Conservation (phyloP, 768 basidiomycete species). For the Termitomyces sp. region DNA sequence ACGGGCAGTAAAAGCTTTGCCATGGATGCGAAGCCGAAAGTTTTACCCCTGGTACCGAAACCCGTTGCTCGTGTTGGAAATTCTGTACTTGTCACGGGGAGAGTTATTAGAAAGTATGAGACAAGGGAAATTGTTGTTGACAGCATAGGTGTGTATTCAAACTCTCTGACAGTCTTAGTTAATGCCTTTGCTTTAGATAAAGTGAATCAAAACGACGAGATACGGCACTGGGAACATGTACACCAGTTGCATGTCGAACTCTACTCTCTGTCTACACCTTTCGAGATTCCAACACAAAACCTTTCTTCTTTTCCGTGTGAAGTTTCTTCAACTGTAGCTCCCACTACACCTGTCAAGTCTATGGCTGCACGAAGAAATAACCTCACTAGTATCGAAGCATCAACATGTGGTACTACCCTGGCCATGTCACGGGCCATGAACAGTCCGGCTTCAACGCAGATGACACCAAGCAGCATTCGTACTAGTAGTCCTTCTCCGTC, state of each 20-base stretch:
- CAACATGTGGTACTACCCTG: neutral
- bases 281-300: constrained; percentile 34
- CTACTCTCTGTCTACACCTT: constrained; percentile 46
- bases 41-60: constrained; percentile 14
- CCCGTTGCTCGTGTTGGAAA: constrained; percentile 41
- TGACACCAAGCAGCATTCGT: constrained; percentile 10
- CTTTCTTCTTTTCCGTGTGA: constrained; percentile 9
- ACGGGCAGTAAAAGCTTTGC: constrained; percentile 9
- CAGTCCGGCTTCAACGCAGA: constrained; percentile 16
- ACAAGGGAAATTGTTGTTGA: constrained; percentile 42
- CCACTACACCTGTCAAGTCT: constrained; percentile 10
- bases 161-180: neutral
- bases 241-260: constrained; percentile 42
- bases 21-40: constrained; percentile 5
- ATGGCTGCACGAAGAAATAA: neutral
- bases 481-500: constrained; percentile 12
- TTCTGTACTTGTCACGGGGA: constrained; percentile 42
- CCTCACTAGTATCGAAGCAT: neutral
- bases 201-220: constrained; percentile 52
- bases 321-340: neutral
- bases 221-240: constrained; percentile 49
- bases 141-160: constrained; percentile 39
- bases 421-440: neutral
- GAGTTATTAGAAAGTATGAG: constrained; percentile 31
- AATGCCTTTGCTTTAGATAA: constrained; percentile 22